Base-by-base conservation (phyloP, 345 rosid genomes). In the Eutrema japonicum region DNA sequence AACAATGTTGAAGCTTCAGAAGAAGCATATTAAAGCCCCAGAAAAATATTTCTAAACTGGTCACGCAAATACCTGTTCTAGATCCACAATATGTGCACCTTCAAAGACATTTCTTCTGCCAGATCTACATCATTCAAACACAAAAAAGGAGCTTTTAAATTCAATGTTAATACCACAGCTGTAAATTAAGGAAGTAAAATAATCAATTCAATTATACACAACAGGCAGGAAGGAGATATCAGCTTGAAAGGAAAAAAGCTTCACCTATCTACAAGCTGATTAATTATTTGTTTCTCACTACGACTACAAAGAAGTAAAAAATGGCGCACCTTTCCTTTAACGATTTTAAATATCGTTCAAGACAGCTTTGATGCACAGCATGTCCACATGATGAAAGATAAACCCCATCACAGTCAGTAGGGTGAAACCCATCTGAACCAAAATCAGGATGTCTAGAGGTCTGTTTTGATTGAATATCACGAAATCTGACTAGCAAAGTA, bases 321-420 rank as follows among this genome's bases (percentile, higher is more conserved):
- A 69, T 62, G 70, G 53, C 84, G 77, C 73, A 80, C 98, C 97
- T 90, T 69, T 95, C 99, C 83, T 60, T 87, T 82, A 92, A 73
- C 12, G 96, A 95, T n/a, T 81, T 81, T 52, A 95, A 71, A 80
- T 95, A 95, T 38, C 92, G 89, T 64, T 90, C 90, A 55, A 88
- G 91, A 73, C 99, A 95, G 64, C 78, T 81, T 78, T 92, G 96
- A 85, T 95, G 99, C 73, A 95, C 98, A 22, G 96, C 89, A 87
- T 95, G 99, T 59, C 99, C 96, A 81, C 99, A 95, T 37, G 99
- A 87, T 37, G 94, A 92, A 64, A 92, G 84, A 83, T 83, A 78
- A 75, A 95, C 78, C 30, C 99, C 99, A 80, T 92, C 97, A 83
- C 92, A 88, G 71, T 84, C 96, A 38, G 72, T 75, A 13, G 89